phyloP scores from a whole-genome alignment of 2,329 filamentous ascomycete genomes.

The Ophiosphaerella herpotricha region DNA sequence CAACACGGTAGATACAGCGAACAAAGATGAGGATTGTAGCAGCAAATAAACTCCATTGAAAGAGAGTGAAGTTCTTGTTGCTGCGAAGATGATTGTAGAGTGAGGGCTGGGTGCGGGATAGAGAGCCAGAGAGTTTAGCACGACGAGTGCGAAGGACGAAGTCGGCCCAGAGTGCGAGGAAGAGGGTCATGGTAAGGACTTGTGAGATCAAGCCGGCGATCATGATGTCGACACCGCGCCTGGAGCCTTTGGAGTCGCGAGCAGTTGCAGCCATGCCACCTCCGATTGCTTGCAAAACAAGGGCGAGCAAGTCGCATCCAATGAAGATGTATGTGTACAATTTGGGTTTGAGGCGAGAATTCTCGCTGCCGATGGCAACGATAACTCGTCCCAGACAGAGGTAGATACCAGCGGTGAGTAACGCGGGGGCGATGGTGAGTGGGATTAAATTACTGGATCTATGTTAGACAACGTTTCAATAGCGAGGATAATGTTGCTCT shows the following conservation, averaged over 20 bases:
- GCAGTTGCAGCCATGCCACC: slow-evolving; percentile 61
- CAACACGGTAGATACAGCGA: slow-evolving; percentile 54
- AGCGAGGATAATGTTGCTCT: slow-evolving; percentile 11
- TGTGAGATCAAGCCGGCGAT: slow-evolving; percentile 61
- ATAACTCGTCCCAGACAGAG: slow-evolving; percentile 61
- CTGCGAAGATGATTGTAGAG: slow-evolving; percentile 26
- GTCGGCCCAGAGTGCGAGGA: slow-evolving; percentile 48
- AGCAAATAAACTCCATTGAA: slow-evolving; percentile 39
- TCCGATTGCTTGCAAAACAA: slow-evolving; percentile 61
- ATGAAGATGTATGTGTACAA: slow-evolving; percentile 63
- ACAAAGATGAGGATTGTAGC: slow-evolving; percentile 53
- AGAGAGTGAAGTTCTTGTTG: slow-evolving; percentile 17
- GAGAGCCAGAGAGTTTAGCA: slow-evolving; percentile 18
- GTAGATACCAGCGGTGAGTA: slow-evolving; percentile 59
- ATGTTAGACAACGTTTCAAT: slow-evolving; percentile 3
- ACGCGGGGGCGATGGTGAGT: slow-evolving; percentile 61
- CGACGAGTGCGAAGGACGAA: slow-evolving; percentile 32
- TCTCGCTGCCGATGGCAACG: slow-evolving; percentile 51
- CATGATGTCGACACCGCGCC: slow-evolving; percentile 58
- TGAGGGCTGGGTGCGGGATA: slow-evolving; percentile 23
- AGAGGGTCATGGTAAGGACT: slow-evolving; percentile 57
- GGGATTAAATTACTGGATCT: slow-evolving; percentile 55
- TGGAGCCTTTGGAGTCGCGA: slow-evolving; percentile 42
- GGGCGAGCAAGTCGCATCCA: slow-evolving; percentile 59
- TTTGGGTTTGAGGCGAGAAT: slow-evolving; percentile 31